Evolutionary conservation across 768 basidiomycete species (phyloP).

Genomic region (Panaeolus papilionaceus): DNA sequence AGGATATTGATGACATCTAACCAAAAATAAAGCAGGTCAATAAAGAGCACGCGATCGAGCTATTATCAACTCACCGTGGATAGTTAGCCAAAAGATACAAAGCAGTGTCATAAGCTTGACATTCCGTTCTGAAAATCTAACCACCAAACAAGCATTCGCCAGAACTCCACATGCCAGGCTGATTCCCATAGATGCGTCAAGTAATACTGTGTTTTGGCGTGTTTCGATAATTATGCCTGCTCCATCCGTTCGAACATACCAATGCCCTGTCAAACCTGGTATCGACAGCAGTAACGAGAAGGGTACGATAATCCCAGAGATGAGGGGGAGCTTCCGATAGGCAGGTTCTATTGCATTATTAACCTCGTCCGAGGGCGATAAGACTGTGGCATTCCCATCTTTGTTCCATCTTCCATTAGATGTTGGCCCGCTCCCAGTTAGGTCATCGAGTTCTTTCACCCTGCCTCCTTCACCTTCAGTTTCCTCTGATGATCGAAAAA

Average conservation of each 20-base stretch:
- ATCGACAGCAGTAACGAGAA: constrained; percentile 86
- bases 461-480: not conserved
- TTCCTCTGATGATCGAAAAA: not conserved
- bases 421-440: not conserved
- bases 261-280: constrained; percentile 77
- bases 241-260: constrained; percentile 67
- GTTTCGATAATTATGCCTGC: constrained; percentile 50
- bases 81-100: constrained; percentile 66
- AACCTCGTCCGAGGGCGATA: not conserved
- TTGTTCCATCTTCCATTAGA: not conserved
- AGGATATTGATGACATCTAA: constrained; percentile 74
- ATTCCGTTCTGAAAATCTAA: constrained; percentile 74
- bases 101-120: constrained; percentile 68
- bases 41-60: constrained; percentile 14
- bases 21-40: not conserved
- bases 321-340: constrained; percentile 67
- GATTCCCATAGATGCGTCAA: constrained; percentile 65
- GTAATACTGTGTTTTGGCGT: constrained; percentile 57
- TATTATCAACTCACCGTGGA: constrained; percentile 61
- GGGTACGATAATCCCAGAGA: constrained; percentile 72
- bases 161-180: constrained; percentile 72
- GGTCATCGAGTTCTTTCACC: not conserved
- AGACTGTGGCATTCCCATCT: not conserved
- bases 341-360: not conserved
- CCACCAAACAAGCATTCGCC: constrained; percentile 71